Conservation (phyloP, 257 asterid species). For the Cruciata laevipes region DNA sequence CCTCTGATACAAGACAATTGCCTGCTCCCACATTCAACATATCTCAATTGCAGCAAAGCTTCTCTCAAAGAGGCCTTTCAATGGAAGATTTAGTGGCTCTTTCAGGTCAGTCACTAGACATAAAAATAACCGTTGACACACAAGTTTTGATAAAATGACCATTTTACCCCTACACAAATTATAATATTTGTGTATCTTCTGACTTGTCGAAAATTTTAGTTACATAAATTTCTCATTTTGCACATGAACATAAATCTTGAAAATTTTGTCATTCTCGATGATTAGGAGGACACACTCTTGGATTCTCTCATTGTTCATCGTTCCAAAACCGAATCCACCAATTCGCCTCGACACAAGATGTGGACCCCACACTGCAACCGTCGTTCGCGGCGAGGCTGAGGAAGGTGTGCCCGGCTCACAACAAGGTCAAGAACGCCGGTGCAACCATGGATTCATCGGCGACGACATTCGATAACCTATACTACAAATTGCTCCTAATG, state of each 20-base stretch:
- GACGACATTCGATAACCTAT: constrained; percentile 53
- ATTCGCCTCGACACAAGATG: constrained; percentile 33
- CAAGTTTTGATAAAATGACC: no score
- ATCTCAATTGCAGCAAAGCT: constrained; percentile 66
- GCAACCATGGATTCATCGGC: constrained; percentile 56
- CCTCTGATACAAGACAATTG: constrained; percentile 45
- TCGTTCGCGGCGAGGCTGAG: constrained; percentile 54
- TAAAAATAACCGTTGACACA: neutral
- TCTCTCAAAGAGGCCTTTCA: constrained; percentile 77
- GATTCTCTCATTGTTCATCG: constrained; percentile 82
- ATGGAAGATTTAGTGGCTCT: constrained; percentile 64
- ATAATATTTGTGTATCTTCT: no score
- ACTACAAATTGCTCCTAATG: constrained; percentile 59
- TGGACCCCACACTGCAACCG: constrained; percentile 53
- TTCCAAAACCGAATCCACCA: constrained; percentile 85
- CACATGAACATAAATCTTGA: neutral
- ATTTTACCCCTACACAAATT: neutral
- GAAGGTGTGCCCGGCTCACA: constrained; percentile 51
- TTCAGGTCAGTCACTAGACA: constrained; percentile 35
- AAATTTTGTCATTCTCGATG: neutral
- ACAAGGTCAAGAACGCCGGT: constrained; percentile 62
- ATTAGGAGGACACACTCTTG: constrained; percentile 87
- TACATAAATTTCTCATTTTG: no score
- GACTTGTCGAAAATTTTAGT: neutral
- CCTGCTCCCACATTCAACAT: constrained; percentile 75